phyloP scores from a whole-genome alignment of 2,329 filamentous ascomycete genomes.

The Aspergillus luchuensis region DNA sequence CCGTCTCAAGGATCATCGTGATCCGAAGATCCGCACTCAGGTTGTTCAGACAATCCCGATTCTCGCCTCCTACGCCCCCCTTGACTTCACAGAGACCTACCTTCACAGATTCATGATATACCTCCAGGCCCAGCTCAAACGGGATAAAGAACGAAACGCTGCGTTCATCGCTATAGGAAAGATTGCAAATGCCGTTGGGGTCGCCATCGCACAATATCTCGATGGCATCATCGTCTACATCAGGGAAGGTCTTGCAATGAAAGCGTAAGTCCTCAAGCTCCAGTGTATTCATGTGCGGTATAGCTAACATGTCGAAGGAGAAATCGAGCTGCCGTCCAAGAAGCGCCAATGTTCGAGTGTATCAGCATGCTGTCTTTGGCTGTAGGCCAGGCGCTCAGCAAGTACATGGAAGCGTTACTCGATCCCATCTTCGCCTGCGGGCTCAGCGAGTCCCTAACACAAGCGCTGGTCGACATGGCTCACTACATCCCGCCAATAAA shows the following conservation, averaged over 20 bases:
- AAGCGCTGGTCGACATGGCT: conserved; percentile 96
- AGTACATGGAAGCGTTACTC: conserved; percentile 94
- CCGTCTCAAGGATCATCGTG: conserved; percentile 88
- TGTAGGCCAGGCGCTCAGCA: conserved; percentile 93
- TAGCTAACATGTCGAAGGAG: conserved; percentile 46
- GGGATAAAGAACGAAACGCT: conserved; percentile 89
- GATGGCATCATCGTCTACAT: conserved; percentile 94
- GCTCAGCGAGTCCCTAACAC: conserved; percentile 87
- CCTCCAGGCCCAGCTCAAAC: conserved; percentile 88
- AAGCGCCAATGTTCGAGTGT: conserved; percentile 88
- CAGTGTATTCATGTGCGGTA: conserved; percentile 11
- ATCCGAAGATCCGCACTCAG: conserved; percentile 82
- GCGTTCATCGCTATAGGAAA: conserved; percentile 96
- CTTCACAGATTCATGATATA: conserved; percentile 98
- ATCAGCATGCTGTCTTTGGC: conserved; percentile 95
- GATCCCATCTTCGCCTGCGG: conserved; percentile 98
- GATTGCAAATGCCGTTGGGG: conserved; percentile 93
- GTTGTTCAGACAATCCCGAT: conserved; percentile 90
- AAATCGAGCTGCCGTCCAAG: conserved; percentile 59
- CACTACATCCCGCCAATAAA: conserved; percentile 97
- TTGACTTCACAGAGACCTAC: conserved; percentile 83
- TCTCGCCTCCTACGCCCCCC: conserved; percentile 86
- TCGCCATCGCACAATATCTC: conserved; percentile 90
- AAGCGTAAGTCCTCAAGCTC: conserved; percentile 57
- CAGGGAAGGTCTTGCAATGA: conserved; percentile 81